These are phyloP conservation scores for Cucurbitaria berberidis DNA, from an alignment of 2,329 filamentous ascomycete genomes.

Conservation along the genomic window DNA sequence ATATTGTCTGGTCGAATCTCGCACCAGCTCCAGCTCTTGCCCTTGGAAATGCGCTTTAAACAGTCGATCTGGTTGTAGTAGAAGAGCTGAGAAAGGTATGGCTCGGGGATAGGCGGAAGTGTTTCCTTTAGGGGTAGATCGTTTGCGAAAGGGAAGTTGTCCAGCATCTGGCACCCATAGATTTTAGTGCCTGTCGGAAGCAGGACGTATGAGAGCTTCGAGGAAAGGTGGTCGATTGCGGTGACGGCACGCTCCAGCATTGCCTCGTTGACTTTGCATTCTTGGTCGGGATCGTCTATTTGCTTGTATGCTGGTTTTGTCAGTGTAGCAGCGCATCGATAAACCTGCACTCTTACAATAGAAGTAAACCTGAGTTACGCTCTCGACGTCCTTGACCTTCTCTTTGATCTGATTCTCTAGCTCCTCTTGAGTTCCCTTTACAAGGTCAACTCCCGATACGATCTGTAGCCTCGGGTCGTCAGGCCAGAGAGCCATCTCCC, in stretches of 20 bases:
- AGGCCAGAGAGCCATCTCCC: constrained; percentile 47
- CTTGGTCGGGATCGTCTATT: constrained; percentile 30
- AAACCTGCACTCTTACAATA: constrained; percentile 30
- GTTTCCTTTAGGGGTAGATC: constrained; percentile 39
- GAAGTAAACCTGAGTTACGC: constrained; percentile 51
- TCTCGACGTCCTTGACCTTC: constrained; percentile 45
- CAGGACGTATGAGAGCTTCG: constrained; percentile 37
- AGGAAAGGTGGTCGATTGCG: constrained; percentile 36
- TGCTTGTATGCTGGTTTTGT: constrained; percentile 38
- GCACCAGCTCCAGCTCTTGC: constrained; percentile 51
- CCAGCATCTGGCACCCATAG: constrained; percentile 48
- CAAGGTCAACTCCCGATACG: constrained; percentile 50
- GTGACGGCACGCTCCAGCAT: constrained; percentile 49
- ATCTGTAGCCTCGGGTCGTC: constrained; percentile 45
- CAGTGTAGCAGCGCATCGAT: background rate
- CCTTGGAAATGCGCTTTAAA: constrained; percentile 44
- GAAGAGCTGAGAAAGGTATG: constrained; percentile 47
- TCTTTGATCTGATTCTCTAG: constrained; percentile 43
- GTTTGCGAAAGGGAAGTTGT: constrained; percentile 45
- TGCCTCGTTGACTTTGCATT: constrained; percentile 46
- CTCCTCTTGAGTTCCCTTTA: constrained; percentile 44
- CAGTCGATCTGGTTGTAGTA: constrained; percentile 53
- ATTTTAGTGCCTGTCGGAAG: constrained; percentile 49
- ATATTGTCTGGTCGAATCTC: constrained; percentile 52
- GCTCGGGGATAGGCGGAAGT: constrained; percentile 43